Percentiles rank a stretch among this genome's conserved stretches.
Evolutionary conservation across 306 rosid species (phyloP).

Genomic region (Inga oerstediana): DNA sequence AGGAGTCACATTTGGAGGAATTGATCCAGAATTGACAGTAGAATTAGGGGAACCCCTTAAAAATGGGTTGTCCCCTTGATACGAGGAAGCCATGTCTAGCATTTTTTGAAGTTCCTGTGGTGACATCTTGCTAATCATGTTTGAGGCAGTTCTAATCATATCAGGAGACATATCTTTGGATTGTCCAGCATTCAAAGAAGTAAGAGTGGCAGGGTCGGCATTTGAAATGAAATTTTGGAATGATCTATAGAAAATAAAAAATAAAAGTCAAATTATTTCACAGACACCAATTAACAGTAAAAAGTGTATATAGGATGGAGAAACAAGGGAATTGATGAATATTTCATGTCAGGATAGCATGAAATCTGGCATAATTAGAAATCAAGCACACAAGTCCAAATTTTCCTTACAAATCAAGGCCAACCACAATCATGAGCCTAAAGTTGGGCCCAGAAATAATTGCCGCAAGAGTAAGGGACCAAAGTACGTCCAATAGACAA

Average conservation of each 20-base stretch:
- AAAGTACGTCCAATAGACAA: background rate
- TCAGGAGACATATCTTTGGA: constrained; percentile 71
- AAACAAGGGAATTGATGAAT: background rate
- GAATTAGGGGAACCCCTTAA: constrained; percentile 48
- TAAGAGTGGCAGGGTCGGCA: constrained; percentile 68
- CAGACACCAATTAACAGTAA: constrained; percentile 3
- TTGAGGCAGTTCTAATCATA: constrained; percentile 79
- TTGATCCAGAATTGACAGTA: constrained; percentile 53
- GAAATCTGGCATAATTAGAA: background rate
- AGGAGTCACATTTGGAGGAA: constrained; percentile 73
- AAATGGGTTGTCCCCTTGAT: constrained; percentile 57
- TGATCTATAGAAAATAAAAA: constrained; percentile 54
- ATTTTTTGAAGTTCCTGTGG: constrained; percentile 80
- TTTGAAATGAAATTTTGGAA: constrained; percentile 82
- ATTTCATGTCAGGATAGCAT: background rate
- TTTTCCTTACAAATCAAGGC: background rate
- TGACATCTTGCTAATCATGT: constrained; percentile 83
- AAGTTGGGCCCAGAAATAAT: background rate
- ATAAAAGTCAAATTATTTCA: constrained; percentile 7
- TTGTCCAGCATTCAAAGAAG: constrained; percentile 68
- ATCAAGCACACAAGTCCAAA: background rate
- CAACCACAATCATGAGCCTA: background rate
- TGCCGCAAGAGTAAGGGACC: background rate
- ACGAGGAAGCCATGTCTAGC: constrained; percentile 84
- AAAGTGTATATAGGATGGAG: background rate